A percentile compares a stretch with the other conserved stretches of the same genome.
These are phyloP conservation scores for Cutaneotrichosporon cyanovorans DNA, from an alignment of 1,284 basidiomycete genomes.

Conservation along the genomic window DNA sequence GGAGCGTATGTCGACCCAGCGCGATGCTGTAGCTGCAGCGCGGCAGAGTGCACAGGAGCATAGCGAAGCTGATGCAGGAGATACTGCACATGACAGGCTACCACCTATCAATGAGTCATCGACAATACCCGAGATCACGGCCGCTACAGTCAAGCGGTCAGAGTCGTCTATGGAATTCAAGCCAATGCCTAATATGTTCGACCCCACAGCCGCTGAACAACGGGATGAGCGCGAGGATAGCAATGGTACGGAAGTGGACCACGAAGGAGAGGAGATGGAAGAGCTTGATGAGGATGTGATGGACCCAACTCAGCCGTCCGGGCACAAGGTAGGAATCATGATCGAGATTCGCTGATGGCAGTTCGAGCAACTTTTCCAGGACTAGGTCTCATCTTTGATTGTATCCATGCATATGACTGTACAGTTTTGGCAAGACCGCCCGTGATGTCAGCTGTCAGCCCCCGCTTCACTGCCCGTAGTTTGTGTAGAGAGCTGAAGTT, in stretches of 20 bases:
- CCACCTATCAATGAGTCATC: neutral
- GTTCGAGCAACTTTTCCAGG: too few species aligned
- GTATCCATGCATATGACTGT: too few species aligned
- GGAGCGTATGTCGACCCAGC: slow-evolving; percentile 13
- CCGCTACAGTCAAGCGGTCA: neutral
- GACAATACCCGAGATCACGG: neutral
- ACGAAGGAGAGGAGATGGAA: neutral
- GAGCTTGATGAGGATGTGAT: slow-evolving; percentile 7
- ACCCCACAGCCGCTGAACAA: neutral
- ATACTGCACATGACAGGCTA: neutral
- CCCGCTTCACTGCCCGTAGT: too few species aligned
- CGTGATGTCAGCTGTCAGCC: too few species aligned
- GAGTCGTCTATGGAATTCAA: neutral
- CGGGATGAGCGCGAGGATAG: neutral
- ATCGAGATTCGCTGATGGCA: neutral
- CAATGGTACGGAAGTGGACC: slow-evolving; percentile 1
- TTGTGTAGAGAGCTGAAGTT: too few species aligned
- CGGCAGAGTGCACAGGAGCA: neutral
- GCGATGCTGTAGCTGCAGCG: neutral
- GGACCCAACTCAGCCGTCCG: slow-evolving; percentile 7
- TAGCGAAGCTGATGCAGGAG: too few species aligned
- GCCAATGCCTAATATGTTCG: neutral
- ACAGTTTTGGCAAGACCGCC: too few species aligned
- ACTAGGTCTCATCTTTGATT: too few species aligned
- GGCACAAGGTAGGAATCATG: slow-evolving; percentile 13